phyloP scores from a whole-genome alignment of 805 yeast genomes.

The Teunomyces pallodes region DNA sequence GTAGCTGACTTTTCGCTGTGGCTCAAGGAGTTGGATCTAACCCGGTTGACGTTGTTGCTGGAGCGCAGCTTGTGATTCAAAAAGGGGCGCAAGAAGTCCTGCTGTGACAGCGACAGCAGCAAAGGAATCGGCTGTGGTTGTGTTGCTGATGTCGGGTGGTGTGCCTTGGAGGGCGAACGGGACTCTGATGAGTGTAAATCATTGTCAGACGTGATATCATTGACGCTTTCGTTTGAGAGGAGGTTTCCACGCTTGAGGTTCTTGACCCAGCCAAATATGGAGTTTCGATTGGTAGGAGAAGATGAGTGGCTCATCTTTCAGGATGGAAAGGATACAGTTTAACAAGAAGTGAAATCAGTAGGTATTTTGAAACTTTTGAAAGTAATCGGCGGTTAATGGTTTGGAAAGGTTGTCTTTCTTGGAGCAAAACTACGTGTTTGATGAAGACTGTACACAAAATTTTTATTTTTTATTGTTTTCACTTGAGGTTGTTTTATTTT shows the following conservation, averaged over 20 bases:
- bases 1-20: constrained; percentile 27
- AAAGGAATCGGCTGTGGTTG: constrained; percentile 4
- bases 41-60: constrained; percentile 43
- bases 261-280: constrained; percentile 46
- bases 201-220: constrained; percentile 26
- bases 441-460: neutral
- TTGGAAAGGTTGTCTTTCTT: neutral
- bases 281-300: constrained; percentile 37
- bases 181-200: constrained; percentile 15
- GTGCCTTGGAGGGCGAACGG: constrained; percentile 13
- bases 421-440: neutral
- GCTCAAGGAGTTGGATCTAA: constrained; percentile 35
- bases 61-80: constrained; percentile 51
- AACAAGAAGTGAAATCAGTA: neutral
- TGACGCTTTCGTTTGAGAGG: constrained; percentile 36
- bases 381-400: neutral
- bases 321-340: neutral
- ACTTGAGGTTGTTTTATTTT: neutral
- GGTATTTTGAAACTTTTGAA: neutral
- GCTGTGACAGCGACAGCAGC: constrained; percentile 8
- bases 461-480: neutral
- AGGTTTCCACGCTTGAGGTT: constrained; percentile 37
- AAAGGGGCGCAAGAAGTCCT: constrained; percentile 42
- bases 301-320: constrained; percentile 33
- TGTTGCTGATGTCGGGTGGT: neutral